Percentiles rank a stretch among this genome's conserved stretches.
Conservation (phyloP, 2,329 filamentous ascomycete genomes). For the Aspergillus pseudoviridinutans region DNA sequence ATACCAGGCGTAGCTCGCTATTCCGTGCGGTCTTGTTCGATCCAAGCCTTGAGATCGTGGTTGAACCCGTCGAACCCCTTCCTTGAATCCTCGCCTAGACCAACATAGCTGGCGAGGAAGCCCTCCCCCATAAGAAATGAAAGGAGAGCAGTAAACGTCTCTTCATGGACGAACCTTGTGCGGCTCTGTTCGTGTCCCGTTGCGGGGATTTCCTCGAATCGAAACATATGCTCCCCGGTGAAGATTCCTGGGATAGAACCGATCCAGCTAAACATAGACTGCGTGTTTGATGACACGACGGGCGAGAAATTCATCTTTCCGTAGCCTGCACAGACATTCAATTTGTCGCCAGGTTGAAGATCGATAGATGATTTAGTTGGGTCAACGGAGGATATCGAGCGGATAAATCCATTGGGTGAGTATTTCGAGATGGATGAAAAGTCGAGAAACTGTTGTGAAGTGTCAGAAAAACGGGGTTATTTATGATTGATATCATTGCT, state of each 20-base stretch:
- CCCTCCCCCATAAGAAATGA: conserved; percentile 6
- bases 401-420: conserved; percentile 5
- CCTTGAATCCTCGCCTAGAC: background rate
- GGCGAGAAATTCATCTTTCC: conserved; percentile 8
- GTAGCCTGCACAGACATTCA: conserved; percentile 1
- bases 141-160: conserved; percentile 4
- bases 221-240: conserved; percentile 5
- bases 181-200: background rate
- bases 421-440: conserved; percentile 6
- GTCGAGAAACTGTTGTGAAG: conserved; percentile 4
- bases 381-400: background rate
- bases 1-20: background rate
- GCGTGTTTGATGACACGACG: background rate
- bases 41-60: conserved; percentile 5
- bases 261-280: background rate
- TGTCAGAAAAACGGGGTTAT: background rate
- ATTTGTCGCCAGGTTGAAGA: conserved; percentile 5
- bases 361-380: background rate
- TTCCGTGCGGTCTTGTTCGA: background rate
- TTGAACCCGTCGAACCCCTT: conserved; percentile 5
- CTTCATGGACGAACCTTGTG: conserved; percentile 7
- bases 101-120: background rate
- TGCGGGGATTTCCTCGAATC: background rate
- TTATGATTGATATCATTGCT: background rate
- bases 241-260: conserved; percentile 2